Conservation (phyloP, 2,329 filamentous ascomycete species). For the Aspergillus sp. region DNA sequence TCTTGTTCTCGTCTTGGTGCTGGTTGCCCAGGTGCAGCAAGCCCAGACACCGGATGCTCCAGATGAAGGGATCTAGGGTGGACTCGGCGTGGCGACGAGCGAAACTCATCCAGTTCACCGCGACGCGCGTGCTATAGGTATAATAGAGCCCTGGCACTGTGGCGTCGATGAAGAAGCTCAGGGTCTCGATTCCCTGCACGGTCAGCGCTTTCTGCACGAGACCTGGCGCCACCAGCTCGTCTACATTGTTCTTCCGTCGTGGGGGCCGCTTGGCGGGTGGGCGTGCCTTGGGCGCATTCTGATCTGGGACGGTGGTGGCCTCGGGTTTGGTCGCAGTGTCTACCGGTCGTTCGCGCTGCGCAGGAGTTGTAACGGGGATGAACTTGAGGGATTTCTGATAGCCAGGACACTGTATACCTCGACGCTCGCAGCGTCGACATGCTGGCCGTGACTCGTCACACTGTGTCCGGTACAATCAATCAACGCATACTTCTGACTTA, state of each 20-base stretch:
- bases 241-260: background rate
- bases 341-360: background rate
- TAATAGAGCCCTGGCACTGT: background rate
- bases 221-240: background rate
- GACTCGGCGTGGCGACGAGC: background rate
- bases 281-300: background rate
- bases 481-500: background rate
- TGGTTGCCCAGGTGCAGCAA: slow-evolving; percentile 3
- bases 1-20: slow-evolving; percentile 1
- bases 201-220: background rate
- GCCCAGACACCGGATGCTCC: slow-evolving; percentile 4
- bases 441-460: slow-evolving; percentile 1
- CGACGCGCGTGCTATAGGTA: background rate
- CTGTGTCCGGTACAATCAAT: background rate
- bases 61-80: background rate
- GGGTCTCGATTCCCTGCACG: background rate
- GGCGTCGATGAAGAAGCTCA: slow-evolving; percentile 1
- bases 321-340: background rate
- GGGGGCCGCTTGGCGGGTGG: background rate
- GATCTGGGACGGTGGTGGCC: background rate
- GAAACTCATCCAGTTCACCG: background rate
- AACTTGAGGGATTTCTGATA: slow-evolving; percentile 1
- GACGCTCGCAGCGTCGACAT: background rate
- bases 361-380: background rate
- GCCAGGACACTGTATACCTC: background rate